These are phyloP conservation scores for Chaetomiaceae sp. DNA, from an alignment of 2,329 filamentous ascomycete species.

Conservation along the genomic window DNA sequence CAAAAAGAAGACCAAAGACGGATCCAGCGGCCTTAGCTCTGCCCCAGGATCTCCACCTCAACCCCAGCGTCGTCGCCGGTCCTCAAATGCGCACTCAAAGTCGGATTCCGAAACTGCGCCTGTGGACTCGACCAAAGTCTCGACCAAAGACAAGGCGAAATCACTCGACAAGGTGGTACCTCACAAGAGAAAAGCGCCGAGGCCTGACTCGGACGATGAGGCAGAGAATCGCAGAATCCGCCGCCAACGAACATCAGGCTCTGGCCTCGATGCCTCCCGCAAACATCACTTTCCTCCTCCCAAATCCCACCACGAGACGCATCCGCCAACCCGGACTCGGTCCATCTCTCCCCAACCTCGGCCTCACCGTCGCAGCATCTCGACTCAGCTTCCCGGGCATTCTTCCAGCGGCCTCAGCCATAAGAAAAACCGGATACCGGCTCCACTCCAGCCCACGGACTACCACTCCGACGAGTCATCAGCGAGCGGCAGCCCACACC, in stretches of 20 bases:
- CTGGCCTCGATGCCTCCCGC: conserved; percentile 31
- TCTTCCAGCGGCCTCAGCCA: conserved; percentile 51
- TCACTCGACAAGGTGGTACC: conserved; percentile 44
- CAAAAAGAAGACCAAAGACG: conserved; percentile 46
- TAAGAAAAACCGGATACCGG: conserved; percentile 60
- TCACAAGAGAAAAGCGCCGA: conserved; percentile 51
- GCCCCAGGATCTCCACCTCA: conserved; percentile 50
- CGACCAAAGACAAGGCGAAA: conserved; percentile 45
- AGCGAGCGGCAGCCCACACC: conserved; percentile 55
- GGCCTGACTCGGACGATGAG: conserved; percentile 56
- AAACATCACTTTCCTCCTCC: conserved; percentile 30
- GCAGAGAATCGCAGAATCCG: conserved; percentile 50
- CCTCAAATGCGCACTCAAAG: conserved; percentile 35
- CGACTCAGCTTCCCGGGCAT: conserved; percentile 56
- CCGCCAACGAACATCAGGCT: conserved; percentile 48
- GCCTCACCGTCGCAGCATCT: conserved; percentile 59
- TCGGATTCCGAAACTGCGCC: conserved; percentile 54
- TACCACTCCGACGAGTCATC: conserved; percentile 67
- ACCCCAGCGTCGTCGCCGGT: conserved; percentile 39
- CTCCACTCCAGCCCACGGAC: conserved; percentile 57
- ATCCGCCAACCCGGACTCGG: conserved; percentile 35
- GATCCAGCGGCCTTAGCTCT: conserved; percentile 55
- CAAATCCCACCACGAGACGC: conserved; percentile 33
- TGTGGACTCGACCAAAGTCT: conserved; percentile 42
- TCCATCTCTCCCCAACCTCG: conserved; percentile 59